A percentile compares a stretch with the other conserved stretches of the same genome.
These are phyloP conservation scores for Pseudophaeomoniella oleicola DNA, from an alignment of 2,329 filamentous ascomycete genomes.

Conservation along the genomic window DNA sequence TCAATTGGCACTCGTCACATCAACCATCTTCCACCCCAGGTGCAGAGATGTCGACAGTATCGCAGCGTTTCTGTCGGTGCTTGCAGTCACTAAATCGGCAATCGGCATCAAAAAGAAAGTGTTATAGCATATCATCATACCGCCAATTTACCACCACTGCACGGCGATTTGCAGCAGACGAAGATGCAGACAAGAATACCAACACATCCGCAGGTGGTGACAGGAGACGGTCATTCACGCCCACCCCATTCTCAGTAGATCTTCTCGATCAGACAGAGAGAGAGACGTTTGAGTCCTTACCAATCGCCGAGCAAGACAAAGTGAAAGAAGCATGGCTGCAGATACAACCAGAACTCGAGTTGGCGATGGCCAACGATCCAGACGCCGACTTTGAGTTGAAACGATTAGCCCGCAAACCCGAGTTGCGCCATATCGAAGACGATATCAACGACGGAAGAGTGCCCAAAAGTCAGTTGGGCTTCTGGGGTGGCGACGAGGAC, in stretches of 20 bases:
- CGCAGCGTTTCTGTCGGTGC: not conserved
- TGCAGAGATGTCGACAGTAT: not conserved
- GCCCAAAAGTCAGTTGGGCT: constrained; percentile 14
- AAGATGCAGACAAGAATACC: not conserved
- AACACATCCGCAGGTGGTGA: not conserved
- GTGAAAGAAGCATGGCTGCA: constrained; percentile 21
- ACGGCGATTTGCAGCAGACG: not conserved
- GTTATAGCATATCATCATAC: not conserved
- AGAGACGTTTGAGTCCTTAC: not conserved
- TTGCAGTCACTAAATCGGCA: not conserved
- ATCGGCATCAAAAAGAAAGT: not conserved
- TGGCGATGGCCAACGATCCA: constrained; percentile 15
- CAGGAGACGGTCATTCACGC: not conserved
- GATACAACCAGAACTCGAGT: constrained; percentile 5
- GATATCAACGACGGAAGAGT: constrained; percentile 1
- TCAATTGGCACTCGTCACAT: not conserved
- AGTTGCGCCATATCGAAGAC: not conserved
- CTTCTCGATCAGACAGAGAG: constrained; percentile 18
- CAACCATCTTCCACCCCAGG: not conserved
- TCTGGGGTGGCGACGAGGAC: constrained; percentile 29
- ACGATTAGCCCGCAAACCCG: constrained; percentile 2
- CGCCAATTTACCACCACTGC: not conserved
- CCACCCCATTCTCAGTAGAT: constrained; percentile 18
- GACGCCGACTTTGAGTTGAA: constrained; percentile 16
- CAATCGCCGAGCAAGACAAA: constrained; percentile 13